Base-by-base conservation (phyloP, 441 rosid species). In the Euphorbia corollata region DNA sequence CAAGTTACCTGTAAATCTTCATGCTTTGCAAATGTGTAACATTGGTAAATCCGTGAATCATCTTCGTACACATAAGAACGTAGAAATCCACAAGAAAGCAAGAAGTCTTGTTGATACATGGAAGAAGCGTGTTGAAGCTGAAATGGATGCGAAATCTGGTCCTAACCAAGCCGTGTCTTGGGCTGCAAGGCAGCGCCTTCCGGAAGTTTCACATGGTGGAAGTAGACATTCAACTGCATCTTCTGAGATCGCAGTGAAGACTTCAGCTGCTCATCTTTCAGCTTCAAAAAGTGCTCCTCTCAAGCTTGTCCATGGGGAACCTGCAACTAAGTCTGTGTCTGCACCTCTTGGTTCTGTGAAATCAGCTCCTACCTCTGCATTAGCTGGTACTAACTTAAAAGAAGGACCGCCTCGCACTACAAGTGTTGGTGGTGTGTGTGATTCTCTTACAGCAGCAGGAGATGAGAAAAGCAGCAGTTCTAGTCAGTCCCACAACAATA, bases 81-180 rank as follows among this genome's bases (percentile, higher is more conserved):
- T 81, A 51, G 98, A 94, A 64, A 90, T 94, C 71, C 98, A 88
- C 82, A 94, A 79, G 81, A 94, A 94, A 75, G 97, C 97, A 10
- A 84, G 97, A 77, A 85, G 89, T 70, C 79, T 94, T 55, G 99
- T 94, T 71, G 99, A 94, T 78, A 90, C 91, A 27, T 94, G 99
- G 99, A 94, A 94, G 82, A 91, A 85, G 77, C 91, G 96, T 36
- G 99, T 94, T 19, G 98, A 88, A 78, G 95, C 89, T 70, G 99
- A 94, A 77, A 91, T 91, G 98, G 96, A 94, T 79, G 86, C 86
- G 6, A 91, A 84, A 77, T 74, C 90, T 62, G 89, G 87, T 23
- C 75, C 90, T 36, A 82, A 78, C 61, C 98, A 81, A 71, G 81
- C 75, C 73, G 88, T 72, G 22, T 34, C 88, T 6, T 87, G 96